These are phyloP conservation scores for Hysterium pulicare DNA, from an alignment of 2,329 filamentous ascomycete genomes.

Conservation along the genomic window DNA sequence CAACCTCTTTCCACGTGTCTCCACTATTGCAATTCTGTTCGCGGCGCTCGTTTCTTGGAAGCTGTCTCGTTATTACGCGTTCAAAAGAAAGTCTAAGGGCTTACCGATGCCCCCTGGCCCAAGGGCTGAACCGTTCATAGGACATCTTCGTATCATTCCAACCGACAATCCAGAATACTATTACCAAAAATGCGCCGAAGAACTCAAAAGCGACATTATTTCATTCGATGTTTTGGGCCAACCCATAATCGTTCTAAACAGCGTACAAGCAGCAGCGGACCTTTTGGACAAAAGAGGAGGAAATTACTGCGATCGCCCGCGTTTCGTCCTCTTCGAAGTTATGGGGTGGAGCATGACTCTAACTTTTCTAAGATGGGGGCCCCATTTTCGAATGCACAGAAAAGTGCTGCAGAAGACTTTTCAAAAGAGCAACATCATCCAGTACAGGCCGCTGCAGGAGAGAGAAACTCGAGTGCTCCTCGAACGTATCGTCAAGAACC, in stretches of 20 bases:
- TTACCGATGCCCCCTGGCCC: constrained; percentile 20
- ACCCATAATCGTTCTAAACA: constrained; percentile 45
- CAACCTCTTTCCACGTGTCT: too few species aligned
- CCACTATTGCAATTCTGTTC: too few species aligned
- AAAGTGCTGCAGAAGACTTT: constrained; percentile 46
- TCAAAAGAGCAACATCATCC: constrained; percentile 35
- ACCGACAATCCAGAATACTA: constrained; percentile 17
- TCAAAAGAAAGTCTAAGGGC: too few species aligned
- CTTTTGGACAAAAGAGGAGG: constrained; percentile 45
- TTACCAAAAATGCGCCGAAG: constrained; percentile 12
- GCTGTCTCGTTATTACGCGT: too few species aligned
- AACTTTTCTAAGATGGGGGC: constrained; percentile 45
- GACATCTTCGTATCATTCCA: constrained; percentile 18
- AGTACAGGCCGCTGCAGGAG: constrained; percentile 28
- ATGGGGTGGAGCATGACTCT: constrained; percentile 50
- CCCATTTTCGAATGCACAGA: constrained; percentile 45
- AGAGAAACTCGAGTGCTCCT: constrained; percentile 31
- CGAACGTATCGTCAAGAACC: constrained; percentile 28
- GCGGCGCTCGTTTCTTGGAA: too few species aligned
- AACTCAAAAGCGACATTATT: constrained; percentile 25
- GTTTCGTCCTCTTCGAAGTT: constrained; percentile 35
- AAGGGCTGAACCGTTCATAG: constrained; percentile 17
- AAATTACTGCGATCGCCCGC: constrained; percentile 46
- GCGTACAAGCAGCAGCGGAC: constrained; percentile 41
- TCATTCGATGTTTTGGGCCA: constrained; percentile 37